Evolutionary conservation across 2,329 filamentous ascomycete genomes (phyloP), one percentile per base, ranked within the genome.

Genomic region (Microdochium bolleyi): DNA sequence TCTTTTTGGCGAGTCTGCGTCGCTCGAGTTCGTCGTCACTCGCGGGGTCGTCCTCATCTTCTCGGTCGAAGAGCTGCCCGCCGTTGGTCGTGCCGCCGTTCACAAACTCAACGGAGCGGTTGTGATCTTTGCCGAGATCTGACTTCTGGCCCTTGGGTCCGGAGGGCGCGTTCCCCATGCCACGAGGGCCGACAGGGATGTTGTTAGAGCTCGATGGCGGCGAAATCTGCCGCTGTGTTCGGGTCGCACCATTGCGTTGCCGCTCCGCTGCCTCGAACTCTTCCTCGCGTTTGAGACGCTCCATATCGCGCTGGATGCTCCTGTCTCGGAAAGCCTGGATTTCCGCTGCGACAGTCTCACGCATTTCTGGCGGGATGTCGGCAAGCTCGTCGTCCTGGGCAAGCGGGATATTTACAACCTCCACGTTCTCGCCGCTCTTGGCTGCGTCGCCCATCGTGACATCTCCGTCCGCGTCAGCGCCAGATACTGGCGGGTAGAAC

Each of bases 281-380:
- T 66, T 99, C 94, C 68, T 99, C 94, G 48, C 87, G 79, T 63
- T 85, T 85, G 34, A 96, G 73, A 3, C 94, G 87, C 68, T 99
- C 94, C 64, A 95, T 73, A 64, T 99, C 94, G 38, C 92, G 81
- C 56, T 88, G 84, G 55, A 85, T 96, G 60, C 92, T 96, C 21
- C 92, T 82, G 59, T 99, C 94, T 58, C 94, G 82, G 74, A 99
- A 99, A 0, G 92, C 89, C 0, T 90, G 85, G 62, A 99, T 99
- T 67, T 99, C 95, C 53, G 87, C 87, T 0, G 94, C 89, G 16
- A 99, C 94, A 0, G 90, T 92, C 66, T 95, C 94, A 24, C 94
- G 85, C 90, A 96, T 95, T 66, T 97, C 94, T 1, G 89, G 87
- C 0, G 94, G 94, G 49, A 99, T 96, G 62, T 99, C 94, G 21